phyloP scores from a whole-genome alignment of 2,329 filamentous ascomycete species.

The Aspergillus amoenus region DNA sequence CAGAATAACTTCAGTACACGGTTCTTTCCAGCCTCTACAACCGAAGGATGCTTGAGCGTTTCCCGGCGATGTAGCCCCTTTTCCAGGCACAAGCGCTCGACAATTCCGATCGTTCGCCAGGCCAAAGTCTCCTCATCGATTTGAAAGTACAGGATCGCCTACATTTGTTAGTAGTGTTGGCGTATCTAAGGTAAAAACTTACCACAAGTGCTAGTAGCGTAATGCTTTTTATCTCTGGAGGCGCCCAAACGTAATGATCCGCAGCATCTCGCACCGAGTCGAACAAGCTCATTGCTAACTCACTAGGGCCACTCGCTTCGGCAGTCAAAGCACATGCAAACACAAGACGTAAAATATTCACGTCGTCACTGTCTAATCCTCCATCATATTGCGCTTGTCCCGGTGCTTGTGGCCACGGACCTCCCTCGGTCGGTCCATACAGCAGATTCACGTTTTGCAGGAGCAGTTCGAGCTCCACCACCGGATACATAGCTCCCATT shows the following conservation, averaged over 20 bases:
- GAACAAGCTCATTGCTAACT: conserved; percentile 70
- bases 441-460: conserved; percentile 63
- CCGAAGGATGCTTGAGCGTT: conserved; percentile 64
- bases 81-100: conserved; percentile 74
- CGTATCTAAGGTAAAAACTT: conserved; percentile 4
- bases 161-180: not conserved
- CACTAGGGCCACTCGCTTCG: conserved; percentile 75
- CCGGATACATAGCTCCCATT: conserved; percentile 85
- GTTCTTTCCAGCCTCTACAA: conserved; percentile 65
- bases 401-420: not conserved
- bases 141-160: conserved; percentile 78
- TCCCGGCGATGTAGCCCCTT: conserved; percentile 78
- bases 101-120: conserved; percentile 87
- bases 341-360: conserved; percentile 76
- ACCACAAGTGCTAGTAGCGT: conserved; percentile 55
- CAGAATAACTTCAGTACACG: conserved; percentile 76
- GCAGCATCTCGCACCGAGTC: conserved; percentile 71
- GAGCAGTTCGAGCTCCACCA: conserved; percentile 68
- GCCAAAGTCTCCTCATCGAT: conserved; percentile 80
- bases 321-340: conserved; percentile 74
- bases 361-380: conserved; percentile 57
- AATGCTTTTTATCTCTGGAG: conserved; percentile 58
- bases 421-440: conserved; percentile 48
- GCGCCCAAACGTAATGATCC: conserved; percentile 62
- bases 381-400: conserved; percentile 26